Base-by-base conservation (phyloP, 2,329 filamentous ascomycete species). In the Trichoderma afroharzianum region DNA sequence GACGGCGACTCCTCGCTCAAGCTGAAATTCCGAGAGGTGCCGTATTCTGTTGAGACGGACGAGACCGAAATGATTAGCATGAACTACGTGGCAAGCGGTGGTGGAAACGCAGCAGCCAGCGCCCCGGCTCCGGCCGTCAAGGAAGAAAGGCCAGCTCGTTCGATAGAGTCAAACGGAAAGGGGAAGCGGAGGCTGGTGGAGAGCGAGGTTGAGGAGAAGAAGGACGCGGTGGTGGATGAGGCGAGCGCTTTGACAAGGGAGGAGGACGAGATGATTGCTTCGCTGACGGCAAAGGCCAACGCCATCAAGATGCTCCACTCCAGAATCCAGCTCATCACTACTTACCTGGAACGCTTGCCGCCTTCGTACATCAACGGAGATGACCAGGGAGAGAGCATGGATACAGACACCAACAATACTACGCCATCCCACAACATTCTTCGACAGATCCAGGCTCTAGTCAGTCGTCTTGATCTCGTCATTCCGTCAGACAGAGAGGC, bases 51-150 rank as follows among this genome's bases (percentile, higher is more conserved):
- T 2, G 96, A 98, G 82, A 97, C 95, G 0, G 94, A 93, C 11
- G 95, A 98, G 80, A 95, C 95, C 1, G 96, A 99, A 81, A 98
- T 98, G 94, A 98, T 99, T 75, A 93, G 93, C 76, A 93, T 99
- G 77, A 94, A 98, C 81, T 97, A 95, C 75, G 92, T 99, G 24
- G 95, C 95, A 0, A 91, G 91, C 67, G 93, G 93, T 50, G 93
- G 92, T 61, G 93, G 93, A 62, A 95, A 93, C 77, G 95, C 94
- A 28, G 90, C 92, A 12, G 89, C 90, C 36, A 84, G 61, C n/a
- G 50, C 89, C 30, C 75, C 92, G 15, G 89, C 89, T 36, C 83
- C 89, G 32, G 74, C 76, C 11, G 74, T 76, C 69, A 83, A 81
- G 76, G 83, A 85, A 71, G 84, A 85, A 71, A 79, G 82, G n/a